These are phyloP conservation scores for Nicotiana otophora DNA, from an alignment of 257 asterid genomes.

Conservation along the genomic window DNA sequence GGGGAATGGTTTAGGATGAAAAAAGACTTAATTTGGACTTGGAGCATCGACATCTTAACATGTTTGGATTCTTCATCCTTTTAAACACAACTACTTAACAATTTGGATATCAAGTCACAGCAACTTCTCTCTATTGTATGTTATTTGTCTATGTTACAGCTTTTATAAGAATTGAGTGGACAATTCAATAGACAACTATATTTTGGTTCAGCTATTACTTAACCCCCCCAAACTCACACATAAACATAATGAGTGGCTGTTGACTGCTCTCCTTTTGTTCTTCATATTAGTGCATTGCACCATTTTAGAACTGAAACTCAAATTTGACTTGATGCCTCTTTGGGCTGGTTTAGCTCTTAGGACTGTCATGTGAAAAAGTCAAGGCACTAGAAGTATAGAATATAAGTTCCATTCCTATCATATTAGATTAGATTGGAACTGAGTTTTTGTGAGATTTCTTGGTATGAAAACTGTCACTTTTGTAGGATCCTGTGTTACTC, in stretches of 20 bases:
- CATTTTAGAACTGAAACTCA: neutral
- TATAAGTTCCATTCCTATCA: neutral
- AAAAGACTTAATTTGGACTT: too few species aligned
- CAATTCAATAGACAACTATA: neutral
- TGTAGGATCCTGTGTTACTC: neutral
- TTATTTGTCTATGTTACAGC: neutral
- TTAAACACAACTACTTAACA: too few species aligned
- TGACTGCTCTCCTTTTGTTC: neutral
- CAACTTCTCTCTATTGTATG: constrained; percentile 88
- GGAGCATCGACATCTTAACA: too few species aligned
- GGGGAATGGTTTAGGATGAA: too few species aligned
- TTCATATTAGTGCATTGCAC: neutral
- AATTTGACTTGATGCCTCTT: neutral
- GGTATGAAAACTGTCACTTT: neutral
- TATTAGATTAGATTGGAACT: neutral
- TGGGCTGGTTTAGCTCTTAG: neutral
- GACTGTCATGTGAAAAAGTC: neutral
- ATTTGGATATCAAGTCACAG: constrained; percentile 73
- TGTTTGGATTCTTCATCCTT: too few species aligned
- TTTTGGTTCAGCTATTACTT: neutral
- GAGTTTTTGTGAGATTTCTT: neutral
- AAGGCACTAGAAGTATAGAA: neutral
- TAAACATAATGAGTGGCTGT: neutral
- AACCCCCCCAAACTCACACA: too few species aligned
- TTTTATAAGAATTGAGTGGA: neutral